Percentiles rank a stretch among this genome's conserved stretches.
Conservation (phyloP, 2,329 filamentous ascomycete species). For the Teratosphaeria nubilosa region DNA sequence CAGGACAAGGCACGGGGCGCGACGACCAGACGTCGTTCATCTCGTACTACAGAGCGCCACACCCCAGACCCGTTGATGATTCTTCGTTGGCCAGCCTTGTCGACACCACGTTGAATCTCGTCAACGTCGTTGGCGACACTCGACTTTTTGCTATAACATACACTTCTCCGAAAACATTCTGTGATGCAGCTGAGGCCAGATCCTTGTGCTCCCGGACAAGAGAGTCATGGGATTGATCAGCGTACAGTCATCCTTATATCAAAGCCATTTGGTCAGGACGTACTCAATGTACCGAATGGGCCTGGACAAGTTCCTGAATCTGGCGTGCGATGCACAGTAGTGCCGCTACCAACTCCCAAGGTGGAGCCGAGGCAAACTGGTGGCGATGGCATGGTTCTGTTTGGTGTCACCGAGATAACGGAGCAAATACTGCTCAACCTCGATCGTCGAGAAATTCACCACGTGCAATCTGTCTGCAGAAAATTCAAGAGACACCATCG, state of each 20-base stretch:
- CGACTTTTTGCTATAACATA: not conserved
- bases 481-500: not conserved
- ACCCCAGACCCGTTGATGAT: not conserved
- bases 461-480: not conserved
- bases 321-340: constrained; percentile 5
- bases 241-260: not conserved
- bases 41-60: not conserved
- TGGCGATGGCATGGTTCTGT: not conserved
- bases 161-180: not conserved
- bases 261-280: not conserved
- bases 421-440: constrained; percentile 3
- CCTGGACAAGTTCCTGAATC: not conserved
- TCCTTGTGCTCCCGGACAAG: not conserved
- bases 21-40: not conserved
- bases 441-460: not conserved
- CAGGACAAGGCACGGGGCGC: not conserved
- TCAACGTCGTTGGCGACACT: not conserved
- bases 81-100: no score
- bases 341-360: no score
- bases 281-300: not conserved
- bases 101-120: not conserved
- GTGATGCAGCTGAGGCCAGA: not conserved
- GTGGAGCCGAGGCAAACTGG: not conserved
- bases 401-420: constrained; percentile 2
- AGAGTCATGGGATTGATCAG: not conserved